Percentiles rank a stretch among this genome's conserved stretches.
phyloP scores from a whole-genome alignment of 2,329 filamentous ascomycete species.

The Ophidiomyces ophidiicola region DNA sequence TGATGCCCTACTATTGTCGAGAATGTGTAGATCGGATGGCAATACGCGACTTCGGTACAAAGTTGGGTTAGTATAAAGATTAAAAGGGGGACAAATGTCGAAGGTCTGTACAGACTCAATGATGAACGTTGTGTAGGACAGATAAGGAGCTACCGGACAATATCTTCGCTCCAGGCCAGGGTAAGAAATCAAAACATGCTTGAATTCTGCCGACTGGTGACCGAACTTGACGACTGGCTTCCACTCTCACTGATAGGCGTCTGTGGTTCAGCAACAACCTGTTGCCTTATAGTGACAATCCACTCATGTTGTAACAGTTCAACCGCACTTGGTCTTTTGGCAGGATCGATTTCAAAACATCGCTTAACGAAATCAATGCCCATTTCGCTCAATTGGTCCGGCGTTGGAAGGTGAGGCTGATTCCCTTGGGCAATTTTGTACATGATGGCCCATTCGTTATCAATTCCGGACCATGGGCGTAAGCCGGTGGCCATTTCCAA shows the following conservation, averaged over 20 bases:
- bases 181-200: slow-evolving; percentile 12
- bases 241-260: slow-evolving; percentile 28
- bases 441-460: slow-evolving; percentile 99
- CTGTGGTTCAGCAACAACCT: slow-evolving; percentile 35
- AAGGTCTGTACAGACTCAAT: too few species aligned
- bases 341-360: slow-evolving; percentile 78
- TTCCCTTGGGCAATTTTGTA: slow-evolving; percentile 99
- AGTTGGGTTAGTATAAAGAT: too few species aligned
- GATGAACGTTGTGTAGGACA: too few species aligned
- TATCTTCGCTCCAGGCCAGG: too few species aligned
- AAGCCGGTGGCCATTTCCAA: slow-evolving; percentile 94
- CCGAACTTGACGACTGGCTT: slow-evolving; percentile 17
- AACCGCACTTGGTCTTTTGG: slow-evolving; percentile 64
- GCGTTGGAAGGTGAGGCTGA: slow-evolving; percentile 67
- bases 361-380: slow-evolving; percentile 80
- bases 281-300: slow-evolving; percentile 46
- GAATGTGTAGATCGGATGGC: too few species aligned
- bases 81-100: too few species aligned
- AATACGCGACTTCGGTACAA: too few species aligned
- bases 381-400: slow-evolving; percentile 69
- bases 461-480: slow-evolving; percentile 84
- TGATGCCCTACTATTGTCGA: too few species aligned
- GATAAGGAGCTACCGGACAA: too few species aligned
- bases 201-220: slow-evolving; percentile 17
- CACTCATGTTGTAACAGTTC: slow-evolving; percentile 92